Evolutionary conservation across 352 stramenopile genomes (phyloP).

Genomic region (Salisapilia sapeloensis): DNA sequence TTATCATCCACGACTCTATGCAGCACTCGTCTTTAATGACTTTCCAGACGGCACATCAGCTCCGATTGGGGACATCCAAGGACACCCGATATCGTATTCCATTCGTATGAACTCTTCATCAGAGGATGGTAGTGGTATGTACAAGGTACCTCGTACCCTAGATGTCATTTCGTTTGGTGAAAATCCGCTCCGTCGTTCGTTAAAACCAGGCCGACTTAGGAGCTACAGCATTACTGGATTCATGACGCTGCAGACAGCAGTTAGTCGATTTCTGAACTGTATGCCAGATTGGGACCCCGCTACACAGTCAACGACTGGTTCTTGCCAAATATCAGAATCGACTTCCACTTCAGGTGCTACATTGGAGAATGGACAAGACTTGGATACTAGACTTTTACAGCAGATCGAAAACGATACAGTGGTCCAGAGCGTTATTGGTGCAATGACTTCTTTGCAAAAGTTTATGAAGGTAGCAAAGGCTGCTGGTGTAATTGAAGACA

Average conservation of each 20-base stretch:
- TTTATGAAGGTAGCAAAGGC: too few species aligned
- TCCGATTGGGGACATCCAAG: slow-evolving; percentile 14
- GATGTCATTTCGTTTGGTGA: too few species aligned
- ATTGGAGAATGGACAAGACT: slow-evolving; percentile 3
- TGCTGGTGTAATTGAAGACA: too few species aligned
- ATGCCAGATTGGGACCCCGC: slow-evolving; percentile 27
- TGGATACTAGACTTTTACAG: slow-evolving; percentile 18
- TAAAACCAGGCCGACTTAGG: slow-evolving; percentile 9
- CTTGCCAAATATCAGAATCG: slow-evolving; percentile 25
- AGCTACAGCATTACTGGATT: slow-evolving; percentile 45
- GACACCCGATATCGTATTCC: slow-evolving; percentile 31
- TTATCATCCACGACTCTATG: slow-evolving; percentile 42
- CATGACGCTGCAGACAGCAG: slow-evolving; percentile 49
- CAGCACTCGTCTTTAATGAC: slow-evolving; percentile 33
- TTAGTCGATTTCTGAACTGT: slow-evolving; percentile 52
- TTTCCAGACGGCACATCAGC: slow-evolving; percentile 12
- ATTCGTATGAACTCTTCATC: slow-evolving; percentile 50
- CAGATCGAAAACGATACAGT: slow-evolving; percentile 36
- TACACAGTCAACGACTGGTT: slow-evolving; percentile 8
- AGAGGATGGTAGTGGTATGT: slow-evolving; percentile 10
- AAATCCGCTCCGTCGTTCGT: slow-evolving; percentile 2
- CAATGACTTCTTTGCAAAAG: not conserved
- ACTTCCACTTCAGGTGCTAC: too few species aligned
- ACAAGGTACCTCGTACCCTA: slow-evolving; percentile 25
- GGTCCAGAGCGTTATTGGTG: slow-evolving; percentile 17